These are phyloP conservation scores for Globisporangium polare DNA, from an alignment of 352 stramenopile genomes.

Conservation along the genomic window DNA sequence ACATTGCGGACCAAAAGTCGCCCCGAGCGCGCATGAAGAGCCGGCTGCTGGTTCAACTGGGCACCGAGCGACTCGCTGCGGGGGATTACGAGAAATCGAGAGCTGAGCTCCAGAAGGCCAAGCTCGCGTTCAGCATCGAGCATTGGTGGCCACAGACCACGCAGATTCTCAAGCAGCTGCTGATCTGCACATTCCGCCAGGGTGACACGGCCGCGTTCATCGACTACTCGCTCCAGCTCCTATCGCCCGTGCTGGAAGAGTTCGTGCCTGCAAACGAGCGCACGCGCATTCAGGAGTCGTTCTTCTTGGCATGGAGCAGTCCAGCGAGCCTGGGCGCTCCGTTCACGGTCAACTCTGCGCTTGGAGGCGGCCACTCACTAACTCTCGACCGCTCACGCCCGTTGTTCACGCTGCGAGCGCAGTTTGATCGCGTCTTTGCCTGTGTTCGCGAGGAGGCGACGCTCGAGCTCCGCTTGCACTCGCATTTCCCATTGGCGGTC, in stretches of 20 bases:
- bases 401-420: slow-evolving; percentile 43
- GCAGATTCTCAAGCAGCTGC: slow-evolving; percentile 71
- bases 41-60: slow-evolving; percentile 66
- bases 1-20: slow-evolving; percentile 58
- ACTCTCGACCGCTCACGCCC: slow-evolving; percentile 44
- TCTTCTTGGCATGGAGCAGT: slow-evolving; percentile 61
- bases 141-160: slow-evolving; percentile 73
- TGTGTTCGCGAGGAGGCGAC: slow-evolving; percentile 65
- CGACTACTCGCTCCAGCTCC: slow-evolving; percentile 72
- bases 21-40: slow-evolving; percentile 72
- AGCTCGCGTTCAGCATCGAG: slow-evolving; percentile 48
- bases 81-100: slow-evolving; percentile 66
- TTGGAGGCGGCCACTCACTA: slow-evolving; percentile 44
- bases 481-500: slow-evolving; percentile 50
- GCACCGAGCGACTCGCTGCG: slow-evolving; percentile 63
- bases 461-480: slow-evolving; percentile 44
- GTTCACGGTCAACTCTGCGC: slow-evolving; percentile 33
- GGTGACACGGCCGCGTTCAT: slow-evolving; percentile 70
- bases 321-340: slow-evolving; percentile 32
- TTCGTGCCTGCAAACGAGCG: slow-evolving; percentile 61
- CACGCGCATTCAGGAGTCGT: slow-evolving; percentile 46
- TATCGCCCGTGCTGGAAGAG: slow-evolving; percentile 69
- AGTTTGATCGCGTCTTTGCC: slow-evolving; percentile 62
- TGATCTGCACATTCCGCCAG: slow-evolving; percentile 72
- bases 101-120: slow-evolving; percentile 66